A percentile compares a stretch with the other conserved stretches of the same genome.
Evolutionary conservation across 2,329 filamentous ascomycete genomes (phyloP).

Genomic region (Monilinia vaccinii-corymbosi): DNA sequence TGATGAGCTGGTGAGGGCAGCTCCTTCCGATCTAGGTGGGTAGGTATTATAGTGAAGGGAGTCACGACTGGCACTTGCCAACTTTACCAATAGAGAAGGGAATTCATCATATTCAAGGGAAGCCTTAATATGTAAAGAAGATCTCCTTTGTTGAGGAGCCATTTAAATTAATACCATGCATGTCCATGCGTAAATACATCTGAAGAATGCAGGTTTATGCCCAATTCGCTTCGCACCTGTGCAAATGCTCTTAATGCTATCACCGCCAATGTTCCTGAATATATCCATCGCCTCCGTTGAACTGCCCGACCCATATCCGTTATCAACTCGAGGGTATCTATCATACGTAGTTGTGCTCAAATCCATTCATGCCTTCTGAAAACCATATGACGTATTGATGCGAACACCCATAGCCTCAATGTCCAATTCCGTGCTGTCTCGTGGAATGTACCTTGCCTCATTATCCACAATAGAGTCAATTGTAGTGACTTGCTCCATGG

Average conservation of each 20-base stretch:
- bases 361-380: slow-evolving; percentile 12
- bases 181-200: neutral
- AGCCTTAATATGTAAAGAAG: neutral
- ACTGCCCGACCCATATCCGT: neutral
- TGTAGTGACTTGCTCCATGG: slow-evolving; percentile 10
- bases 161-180: neutral
- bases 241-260: neutral
- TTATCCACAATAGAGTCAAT: slow-evolving; percentile 12
- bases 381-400: slow-evolving; percentile 20
- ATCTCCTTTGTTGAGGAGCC: neutral
- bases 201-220: neutral
- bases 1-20: neutral
- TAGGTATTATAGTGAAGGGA: neutral
- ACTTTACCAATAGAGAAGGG: neutral
- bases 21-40: neutral
- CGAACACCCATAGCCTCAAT: slow-evolving; percentile 24
- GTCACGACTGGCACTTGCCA: slow-evolving; percentile 4
- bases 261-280: neutral
- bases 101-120: neutral
- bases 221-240: neutral
- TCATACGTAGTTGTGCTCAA: neutral
- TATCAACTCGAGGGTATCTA: neutral
- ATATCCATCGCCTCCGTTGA: neutral
- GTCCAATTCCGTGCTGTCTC: slow-evolving; percentile 26
- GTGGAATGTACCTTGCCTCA: neutral